phyloP scores from a whole-genome alignment of 129 eudicot species.

The Oenanthe sinensis region DNA sequence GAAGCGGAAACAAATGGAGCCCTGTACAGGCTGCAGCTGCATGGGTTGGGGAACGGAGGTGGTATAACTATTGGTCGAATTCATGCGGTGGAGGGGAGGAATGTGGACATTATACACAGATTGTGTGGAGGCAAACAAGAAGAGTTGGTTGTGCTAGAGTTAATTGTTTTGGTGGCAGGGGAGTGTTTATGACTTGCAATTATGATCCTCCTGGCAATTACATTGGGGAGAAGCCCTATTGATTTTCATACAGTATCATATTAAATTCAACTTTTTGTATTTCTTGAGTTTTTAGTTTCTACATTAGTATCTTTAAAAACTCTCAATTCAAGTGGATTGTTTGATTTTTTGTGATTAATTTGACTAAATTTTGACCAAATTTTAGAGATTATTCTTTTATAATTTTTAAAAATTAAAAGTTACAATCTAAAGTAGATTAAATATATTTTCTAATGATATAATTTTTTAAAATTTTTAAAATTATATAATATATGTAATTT shows the following conservation, averaged over 20 bases:
- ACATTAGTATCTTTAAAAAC: no score
- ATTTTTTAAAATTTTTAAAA: no score
- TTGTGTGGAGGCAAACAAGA: constrained; percentile 31
- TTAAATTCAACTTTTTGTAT: neutral
- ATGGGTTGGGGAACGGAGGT: constrained; percentile 29
- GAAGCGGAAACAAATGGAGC: constrained; percentile 39
- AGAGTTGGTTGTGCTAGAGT: constrained; percentile 42
- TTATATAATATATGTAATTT: no score
- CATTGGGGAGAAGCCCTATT: constrained; percentile 36
- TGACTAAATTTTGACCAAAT: no score
- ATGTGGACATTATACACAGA: constrained; percentile 47
- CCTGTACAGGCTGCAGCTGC: constrained; percentile 29
- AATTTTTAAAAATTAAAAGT: no score
- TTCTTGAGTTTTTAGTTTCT: no score
- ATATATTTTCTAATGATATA: no score
- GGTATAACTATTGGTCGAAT: constrained; percentile 33
- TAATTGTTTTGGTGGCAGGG: constrained; percentile 31
- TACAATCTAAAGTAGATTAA: no score
- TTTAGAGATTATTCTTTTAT: no score
- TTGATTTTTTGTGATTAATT: no score
- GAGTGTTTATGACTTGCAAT: constrained; percentile 40
- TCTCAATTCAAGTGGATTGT: no score
- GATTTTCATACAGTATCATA: neutral
- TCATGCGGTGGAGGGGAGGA: constrained; percentile 30
- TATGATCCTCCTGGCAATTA: constrained; percentile 46